Conservation (phyloP, 768 basidiomycete genomes). For the Phylloporus sp. region DNA sequence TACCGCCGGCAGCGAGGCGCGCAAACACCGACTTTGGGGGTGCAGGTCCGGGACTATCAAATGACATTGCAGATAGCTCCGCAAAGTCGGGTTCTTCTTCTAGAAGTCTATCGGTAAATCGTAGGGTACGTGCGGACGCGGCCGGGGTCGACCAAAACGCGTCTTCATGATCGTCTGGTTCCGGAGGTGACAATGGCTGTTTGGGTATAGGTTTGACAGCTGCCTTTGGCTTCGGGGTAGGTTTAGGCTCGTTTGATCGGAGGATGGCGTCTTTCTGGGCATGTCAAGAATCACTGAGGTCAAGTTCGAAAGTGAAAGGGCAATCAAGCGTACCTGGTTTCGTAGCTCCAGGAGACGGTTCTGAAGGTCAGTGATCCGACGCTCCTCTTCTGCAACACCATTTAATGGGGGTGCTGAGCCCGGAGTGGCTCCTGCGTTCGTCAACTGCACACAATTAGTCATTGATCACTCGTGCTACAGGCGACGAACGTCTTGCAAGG, state of each 20-base stretch:
- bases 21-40: slow-evolving; percentile 29
- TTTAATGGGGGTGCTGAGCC: slow-evolving; percentile 25
- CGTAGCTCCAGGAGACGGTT: slow-evolving; percentile 38
- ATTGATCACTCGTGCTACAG: slow-evolving; percentile 1
- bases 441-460: slow-evolving; percentile 12
- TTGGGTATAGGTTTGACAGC: slow-evolving; percentile 8
- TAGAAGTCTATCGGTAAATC: slow-evolving; percentile 57
- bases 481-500: slow-evolving; percentile 37
- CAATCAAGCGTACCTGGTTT: slow-evolving; percentile 32
- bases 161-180: slow-evolving; percentile 43
- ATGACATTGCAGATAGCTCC: slow-evolving; percentile 43
- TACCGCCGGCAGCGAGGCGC: slow-evolving; percentile 14
- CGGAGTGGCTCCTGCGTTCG: slow-evolving; percentile 8
- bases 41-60: slow-evolving; percentile 40
- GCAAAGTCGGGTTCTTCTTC: slow-evolving; percentile 60
- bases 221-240: slow-evolving; percentile 7
- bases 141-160: slow-evolving; percentile 61
- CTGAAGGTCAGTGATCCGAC: slow-evolving; percentile 39
- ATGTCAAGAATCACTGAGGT: background rate
- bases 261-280: slow-evolving; percentile 28
- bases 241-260: slow-evolving; percentile 17
- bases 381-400: slow-evolving; percentile 37
- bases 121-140: slow-evolving; percentile 49
- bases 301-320: background rate
- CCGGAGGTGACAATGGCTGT: slow-evolving; percentile 17